A percentile compares a stretch with the other conserved stretches of the same genome.
Evolutionary conservation across 2,329 filamentous ascomycete species (phyloP).

Genomic region (Trichophyton verrucosum): DNA sequence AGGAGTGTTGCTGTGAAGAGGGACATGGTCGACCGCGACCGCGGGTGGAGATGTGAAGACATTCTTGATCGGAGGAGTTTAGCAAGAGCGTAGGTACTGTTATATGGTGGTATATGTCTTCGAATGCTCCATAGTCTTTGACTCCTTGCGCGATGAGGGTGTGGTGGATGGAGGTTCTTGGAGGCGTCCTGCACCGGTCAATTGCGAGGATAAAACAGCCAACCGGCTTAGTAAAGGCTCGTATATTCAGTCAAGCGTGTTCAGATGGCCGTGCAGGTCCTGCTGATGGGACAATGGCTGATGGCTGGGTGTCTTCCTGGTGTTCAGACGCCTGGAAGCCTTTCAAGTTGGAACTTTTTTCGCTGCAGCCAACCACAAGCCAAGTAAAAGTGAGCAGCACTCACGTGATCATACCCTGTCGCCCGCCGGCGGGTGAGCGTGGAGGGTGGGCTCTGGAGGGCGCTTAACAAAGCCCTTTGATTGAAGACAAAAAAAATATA

Average conservation of each 20-base stretch:
- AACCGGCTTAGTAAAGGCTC: neutral
- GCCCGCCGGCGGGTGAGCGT: too few species aligned
- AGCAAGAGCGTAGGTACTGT: neutral
- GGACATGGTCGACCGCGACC: constrained; percentile 83
- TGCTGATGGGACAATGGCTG: neutral
- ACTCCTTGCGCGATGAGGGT: neutral
- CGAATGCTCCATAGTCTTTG: constrained; percentile 1
- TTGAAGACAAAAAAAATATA: neutral
- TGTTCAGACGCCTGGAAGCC: neutral
- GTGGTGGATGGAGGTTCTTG: neutral
- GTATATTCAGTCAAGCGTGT: neutral
- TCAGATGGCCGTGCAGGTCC: neutral
- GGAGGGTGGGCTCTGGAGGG: too few species aligned
- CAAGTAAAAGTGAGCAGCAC: neutral
- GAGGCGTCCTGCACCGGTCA: neutral
- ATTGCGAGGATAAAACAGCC: neutral
- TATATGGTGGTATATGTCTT: neutral
- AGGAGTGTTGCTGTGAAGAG: constrained; percentile 89
- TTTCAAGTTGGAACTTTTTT: neutral
- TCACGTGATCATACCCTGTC: neutral
- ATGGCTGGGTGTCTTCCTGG: neutral
- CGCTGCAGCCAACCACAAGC: neutral
- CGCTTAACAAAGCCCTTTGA: neutral
- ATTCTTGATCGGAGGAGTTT: constrained; percentile 34
- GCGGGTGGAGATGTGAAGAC: constrained; percentile 78